Percentiles rank a stretch among this genome's conserved stretches.
Evolutionary conservation across 2,329 filamentous ascomycete species (phyloP).

Genomic region (Elsinoe necatrix): DNA sequence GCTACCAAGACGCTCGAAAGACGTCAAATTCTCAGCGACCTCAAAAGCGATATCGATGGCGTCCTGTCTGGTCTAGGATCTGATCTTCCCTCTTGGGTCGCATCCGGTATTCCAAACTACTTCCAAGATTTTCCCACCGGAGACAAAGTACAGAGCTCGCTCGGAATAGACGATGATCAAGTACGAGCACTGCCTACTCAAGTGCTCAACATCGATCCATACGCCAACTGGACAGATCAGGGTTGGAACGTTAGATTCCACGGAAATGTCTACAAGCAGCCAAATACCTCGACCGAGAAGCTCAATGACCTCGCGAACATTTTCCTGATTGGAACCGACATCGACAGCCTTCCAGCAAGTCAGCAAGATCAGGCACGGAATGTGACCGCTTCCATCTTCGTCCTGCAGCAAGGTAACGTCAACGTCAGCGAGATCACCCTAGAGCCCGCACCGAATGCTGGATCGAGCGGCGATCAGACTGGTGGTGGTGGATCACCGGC

Average conservation of each 20-base stretch:
- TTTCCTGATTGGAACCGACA: slow-evolving; percentile 58
- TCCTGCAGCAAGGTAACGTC: slow-evolving; percentile 61
- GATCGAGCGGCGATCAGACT: slow-evolving; percentile 41
- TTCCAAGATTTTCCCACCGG: slow-evolving; percentile 57
- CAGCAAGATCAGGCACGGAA: slow-evolving; percentile 64
- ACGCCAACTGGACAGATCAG: slow-evolving; percentile 67
- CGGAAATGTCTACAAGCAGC: slow-evolving; percentile 74
- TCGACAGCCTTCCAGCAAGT: slow-evolving; percentile 49
- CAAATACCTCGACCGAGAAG: slow-evolving; percentile 55
- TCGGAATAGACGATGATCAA: slow-evolving; percentile 52
- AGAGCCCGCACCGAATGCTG: slow-evolving; percentile 49
- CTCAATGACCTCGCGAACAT: slow-evolving; percentile 61
- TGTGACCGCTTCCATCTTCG: slow-evolving; percentile 61
- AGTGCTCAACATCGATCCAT: slow-evolving; percentile 59
- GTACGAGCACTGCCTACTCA: slow-evolving; percentile 58
- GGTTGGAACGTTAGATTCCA: slow-evolving; percentile 71
- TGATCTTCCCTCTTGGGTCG: slow-evolving; percentile 51
- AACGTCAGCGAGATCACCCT: slow-evolving; percentile 55
- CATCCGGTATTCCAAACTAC: slow-evolving; percentile 56
- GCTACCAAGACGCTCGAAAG: slow-evolving; percentile 37
- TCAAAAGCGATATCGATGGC: slow-evolving; percentile 35
- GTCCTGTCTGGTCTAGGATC: slow-evolving; percentile 45
- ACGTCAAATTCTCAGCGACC: slow-evolving; percentile 44
- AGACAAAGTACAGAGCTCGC: slow-evolving; percentile 49
- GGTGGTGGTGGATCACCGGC: slow-evolving; percentile 45